These are phyloP conservation scores for Termitomyces sp. DNA, from an alignment of 768 basidiomycete species.

Conservation along the genomic window DNA sequence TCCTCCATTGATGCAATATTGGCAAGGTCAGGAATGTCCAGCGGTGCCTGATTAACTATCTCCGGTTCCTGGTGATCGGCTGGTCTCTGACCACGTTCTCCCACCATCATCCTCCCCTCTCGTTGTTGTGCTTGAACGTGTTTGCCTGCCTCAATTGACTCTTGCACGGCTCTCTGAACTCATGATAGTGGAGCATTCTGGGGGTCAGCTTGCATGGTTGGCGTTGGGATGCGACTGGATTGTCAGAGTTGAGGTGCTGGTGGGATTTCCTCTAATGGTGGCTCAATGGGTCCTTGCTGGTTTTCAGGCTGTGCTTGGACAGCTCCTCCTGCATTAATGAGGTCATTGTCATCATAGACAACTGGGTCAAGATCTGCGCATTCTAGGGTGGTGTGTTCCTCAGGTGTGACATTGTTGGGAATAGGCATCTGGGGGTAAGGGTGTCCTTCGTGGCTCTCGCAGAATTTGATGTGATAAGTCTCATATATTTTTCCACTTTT, in stretches of 20 bases:
- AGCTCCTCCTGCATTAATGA: neutral
- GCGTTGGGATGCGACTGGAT: neutral
- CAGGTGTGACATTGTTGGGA: neutral
- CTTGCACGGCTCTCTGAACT: neutral
- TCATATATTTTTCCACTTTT: constrained; percentile 14
- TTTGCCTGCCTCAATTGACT: neutral
- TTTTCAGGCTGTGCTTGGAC: neutral
- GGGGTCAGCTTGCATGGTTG: neutral
- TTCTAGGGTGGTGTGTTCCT: neutral
- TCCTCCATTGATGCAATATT: neutral
- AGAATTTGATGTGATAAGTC: constrained; percentile 22
- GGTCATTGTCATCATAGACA: neutral
- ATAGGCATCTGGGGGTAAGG: neutral
- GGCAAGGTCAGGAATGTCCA: neutral
- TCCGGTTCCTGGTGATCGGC: neutral
- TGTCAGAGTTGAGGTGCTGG: neutral
- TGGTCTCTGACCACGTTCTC: neutral
- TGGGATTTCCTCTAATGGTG: neutral
- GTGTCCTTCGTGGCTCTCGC: constrained; percentile 19
- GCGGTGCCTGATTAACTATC: neutral
- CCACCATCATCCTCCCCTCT: neutral
- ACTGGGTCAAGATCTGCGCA: neutral
- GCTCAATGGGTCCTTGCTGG: neutral
- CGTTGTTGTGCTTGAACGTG: neutral
- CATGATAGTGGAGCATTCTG: neutral